Base-by-base conservation (phyloP, 805 yeast species). In the Myxozyma vanderwaltii region DNA sequence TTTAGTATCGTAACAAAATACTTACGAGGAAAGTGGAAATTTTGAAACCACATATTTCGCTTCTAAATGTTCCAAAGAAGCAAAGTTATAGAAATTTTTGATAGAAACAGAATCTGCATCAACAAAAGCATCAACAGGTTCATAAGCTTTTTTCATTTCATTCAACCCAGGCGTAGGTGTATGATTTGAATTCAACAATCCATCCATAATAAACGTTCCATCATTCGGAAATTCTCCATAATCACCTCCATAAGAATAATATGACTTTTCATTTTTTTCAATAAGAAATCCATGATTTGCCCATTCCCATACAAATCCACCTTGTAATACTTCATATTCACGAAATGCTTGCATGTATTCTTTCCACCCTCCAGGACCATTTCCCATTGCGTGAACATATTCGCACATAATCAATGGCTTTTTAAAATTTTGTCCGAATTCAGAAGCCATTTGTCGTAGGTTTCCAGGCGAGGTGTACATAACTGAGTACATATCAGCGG, bases 291-390 rank as follows among this genome's bases (percentile, higher is more conserved):
- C 77, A 61, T 75, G 77, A 57, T 73, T 74, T 12, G 73, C 74
- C 77, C 77, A 75, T 61, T 75, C 77, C 77, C 77, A 75, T 6
- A 74, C 66, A 59, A 73, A 74, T 8, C 77, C 77, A 23, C 77
- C 77, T 56, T 71, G 76, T 10, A 74, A 50, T 13, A 68, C 56
- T 1, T 64, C 66, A 51, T 70, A 57, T 50, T 71, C 67, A 31
- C 72, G 65, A 58, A 75, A 73, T 31, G 68, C 52, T 12, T 74
- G 74, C 63, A 68, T 70, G 51, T 75, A 75, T 49, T 74, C 75
- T 50, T 65, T 63, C 43, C 73, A 43, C 8, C 68, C 68, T 1
- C 77, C 77, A 10, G 77, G 77, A 0, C 76, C 75, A 54, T 73
- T 74, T 4, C 77, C 77, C 76, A 74, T 73, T 7, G 77, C 75